Conservation (phyloP, 495 filamentous ascomycete species). For the Aspergillus avenaceus region DNA sequence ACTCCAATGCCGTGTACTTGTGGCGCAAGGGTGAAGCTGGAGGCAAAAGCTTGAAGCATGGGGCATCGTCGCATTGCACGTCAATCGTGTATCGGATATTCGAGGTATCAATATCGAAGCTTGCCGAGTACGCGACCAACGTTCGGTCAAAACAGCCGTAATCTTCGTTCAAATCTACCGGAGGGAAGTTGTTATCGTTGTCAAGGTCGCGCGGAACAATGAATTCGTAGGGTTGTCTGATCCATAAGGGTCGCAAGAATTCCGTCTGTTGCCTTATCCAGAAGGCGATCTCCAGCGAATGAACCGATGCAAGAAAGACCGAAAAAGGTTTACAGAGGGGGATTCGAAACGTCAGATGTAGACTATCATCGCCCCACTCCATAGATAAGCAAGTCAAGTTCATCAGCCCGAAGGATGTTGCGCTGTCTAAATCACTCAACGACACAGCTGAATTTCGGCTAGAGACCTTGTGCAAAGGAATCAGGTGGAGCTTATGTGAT, state of each 20-base stretch:
- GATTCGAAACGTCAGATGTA: conserved; percentile 76
- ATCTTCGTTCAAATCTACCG: conserved; percentile 64
- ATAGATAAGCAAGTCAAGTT: conserved; percentile 65
- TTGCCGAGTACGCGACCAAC: conserved; percentile 79
- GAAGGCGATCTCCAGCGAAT: conserved; percentile 71
- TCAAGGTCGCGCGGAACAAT: conserved; percentile 56
- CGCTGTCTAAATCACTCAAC: conserved; percentile 44
- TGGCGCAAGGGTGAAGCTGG: conserved; percentile 50
- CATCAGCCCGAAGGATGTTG: conserved; percentile 66
- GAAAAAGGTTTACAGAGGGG: conserved; percentile 61
- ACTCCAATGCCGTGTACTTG: conserved; percentile 67
- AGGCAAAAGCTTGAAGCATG: conserved; percentile 76
- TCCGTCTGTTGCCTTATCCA: conserved; percentile 69
- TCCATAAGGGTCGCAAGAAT: conserved; percentile 80
- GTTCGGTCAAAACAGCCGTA: conserved; percentile 78
- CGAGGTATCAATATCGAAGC: conserved; percentile 67
- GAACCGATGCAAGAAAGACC: conserved; percentile 74
- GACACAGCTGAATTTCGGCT: conserved; percentile 54
- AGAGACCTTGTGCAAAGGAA: conserved; percentile 63
- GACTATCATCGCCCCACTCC: conserved; percentile 73
- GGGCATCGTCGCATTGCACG: conserved; percentile 71
- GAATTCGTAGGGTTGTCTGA: conserved; percentile 63
- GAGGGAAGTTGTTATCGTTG: conserved; percentile 59
- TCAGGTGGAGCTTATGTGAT: conserved; percentile 74
- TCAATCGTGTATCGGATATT: conserved; percentile 76